Percentiles rank a stretch among this genome's conserved stretches.
Conservation (phyloP, 2,329 filamentous ascomycete genomes). For the Cordyceps farinosa region DNA sequence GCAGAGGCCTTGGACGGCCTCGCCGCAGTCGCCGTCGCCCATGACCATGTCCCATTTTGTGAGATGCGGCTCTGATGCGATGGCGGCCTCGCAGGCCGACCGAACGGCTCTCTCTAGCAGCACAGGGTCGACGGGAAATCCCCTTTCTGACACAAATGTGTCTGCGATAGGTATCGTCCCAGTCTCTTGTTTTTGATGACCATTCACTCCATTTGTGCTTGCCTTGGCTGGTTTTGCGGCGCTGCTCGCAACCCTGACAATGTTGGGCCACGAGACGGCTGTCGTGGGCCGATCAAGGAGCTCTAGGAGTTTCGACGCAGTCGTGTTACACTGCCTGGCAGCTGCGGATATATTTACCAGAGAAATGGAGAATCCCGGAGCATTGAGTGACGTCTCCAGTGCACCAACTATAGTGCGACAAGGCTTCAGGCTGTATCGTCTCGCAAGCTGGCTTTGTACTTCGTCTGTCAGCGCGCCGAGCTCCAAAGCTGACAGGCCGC, state of each 20-base stretch:
- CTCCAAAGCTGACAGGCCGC: slow-evolving; percentile 55
- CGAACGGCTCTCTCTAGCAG: slow-evolving; percentile 54
- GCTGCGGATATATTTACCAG: slow-evolving; percentile 56
- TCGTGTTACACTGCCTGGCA: slow-evolving; percentile 42
- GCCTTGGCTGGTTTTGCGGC: neutral
- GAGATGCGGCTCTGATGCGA: slow-evolving; percentile 58
- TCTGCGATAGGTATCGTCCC: neutral
- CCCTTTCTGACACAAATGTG: slow-evolving; percentile 40
- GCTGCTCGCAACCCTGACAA: too few species aligned
- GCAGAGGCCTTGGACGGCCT: slow-evolving; percentile 54
- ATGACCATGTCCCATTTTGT: slow-evolving; percentile 61
- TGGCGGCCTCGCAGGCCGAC: slow-evolving; percentile 47
- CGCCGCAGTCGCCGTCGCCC: slow-evolving; percentile 65
- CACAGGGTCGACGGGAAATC: slow-evolving; percentile 48
- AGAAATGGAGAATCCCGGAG: slow-evolving; percentile 66
- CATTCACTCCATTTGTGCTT: neutral
- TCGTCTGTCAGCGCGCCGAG: slow-evolving; percentile 53
- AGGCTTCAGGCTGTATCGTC: slow-evolving; percentile 46
- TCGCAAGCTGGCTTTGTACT: slow-evolving; percentile 46
- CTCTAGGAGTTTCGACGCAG: slow-evolving; percentile 28
- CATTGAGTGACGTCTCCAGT: slow-evolving; percentile 69
- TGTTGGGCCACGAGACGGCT: neutral
- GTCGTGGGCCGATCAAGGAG: neutral
- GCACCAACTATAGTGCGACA: slow-evolving; percentile 58
- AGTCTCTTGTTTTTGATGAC: too few species aligned